Percentiles rank a stretch among this genome's conserved stretches.
Conservation (phyloP, 2,329 filamentous ascomycete species). For the Ustulina deusta region DNA sequence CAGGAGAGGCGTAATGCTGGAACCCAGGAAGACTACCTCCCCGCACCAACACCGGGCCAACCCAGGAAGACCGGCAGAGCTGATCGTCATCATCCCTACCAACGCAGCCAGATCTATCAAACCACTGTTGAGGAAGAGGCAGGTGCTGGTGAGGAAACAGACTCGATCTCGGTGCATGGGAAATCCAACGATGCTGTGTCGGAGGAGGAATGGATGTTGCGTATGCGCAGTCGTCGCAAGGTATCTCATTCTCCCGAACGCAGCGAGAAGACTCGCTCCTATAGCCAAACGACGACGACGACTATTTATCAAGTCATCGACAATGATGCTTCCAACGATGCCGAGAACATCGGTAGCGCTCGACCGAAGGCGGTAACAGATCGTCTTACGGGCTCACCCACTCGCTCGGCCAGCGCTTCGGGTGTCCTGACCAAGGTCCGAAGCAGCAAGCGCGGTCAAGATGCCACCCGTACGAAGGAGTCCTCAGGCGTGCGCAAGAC, state of each 20-base stretch:
- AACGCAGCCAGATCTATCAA: constrained; percentile 64
- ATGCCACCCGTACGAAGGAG: constrained; percentile 64
- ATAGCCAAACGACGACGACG: constrained; percentile 80
- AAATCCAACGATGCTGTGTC: constrained; percentile 74
- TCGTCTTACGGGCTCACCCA: constrained; percentile 60
- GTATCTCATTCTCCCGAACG: constrained; percentile 71
- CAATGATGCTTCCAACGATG: constrained; percentile 76
- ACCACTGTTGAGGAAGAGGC: constrained; percentile 63
- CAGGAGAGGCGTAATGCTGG: constrained; percentile 77
- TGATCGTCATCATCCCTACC: constrained; percentile 81
- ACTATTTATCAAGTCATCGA: constrained; percentile 74
- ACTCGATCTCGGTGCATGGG: constrained; percentile 71
- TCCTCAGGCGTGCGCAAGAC: constrained; percentile 71
- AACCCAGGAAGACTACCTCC: constrained; percentile 89
- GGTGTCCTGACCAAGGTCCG: constrained; percentile 74
- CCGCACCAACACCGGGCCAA: constrained; percentile 94
- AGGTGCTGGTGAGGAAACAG: constrained; percentile 67
- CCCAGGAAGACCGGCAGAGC: constrained; percentile 87
- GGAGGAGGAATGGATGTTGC: constrained; percentile 85
- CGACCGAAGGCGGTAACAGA: constrained; percentile 69
- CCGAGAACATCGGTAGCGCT: constrained; percentile 74
- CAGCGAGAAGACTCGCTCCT: constrained; percentile 73
- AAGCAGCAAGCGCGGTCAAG: constrained; percentile 66
- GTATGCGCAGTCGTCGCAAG: constrained; percentile 76
- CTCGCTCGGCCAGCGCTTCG: constrained; percentile 65